These are phyloP conservation scores for Penicillium daleae DNA, from an alignment of 495 filamentous ascomycete genomes.

Conservation along the genomic window DNA sequence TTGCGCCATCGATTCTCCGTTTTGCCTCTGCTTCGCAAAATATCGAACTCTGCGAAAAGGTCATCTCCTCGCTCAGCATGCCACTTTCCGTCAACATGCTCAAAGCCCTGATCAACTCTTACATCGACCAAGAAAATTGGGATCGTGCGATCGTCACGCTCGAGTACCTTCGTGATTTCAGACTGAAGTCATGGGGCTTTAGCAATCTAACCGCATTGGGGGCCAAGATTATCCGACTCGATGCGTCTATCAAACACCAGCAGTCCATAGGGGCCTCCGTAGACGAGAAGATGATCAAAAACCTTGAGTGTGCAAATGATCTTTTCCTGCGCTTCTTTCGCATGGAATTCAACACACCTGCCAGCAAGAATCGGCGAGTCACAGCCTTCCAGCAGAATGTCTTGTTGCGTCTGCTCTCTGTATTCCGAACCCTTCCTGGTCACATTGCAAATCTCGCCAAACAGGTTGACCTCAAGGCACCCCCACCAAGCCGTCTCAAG, in stretches of 20 bases:
- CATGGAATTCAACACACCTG: constrained; percentile 37
- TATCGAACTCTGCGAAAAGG: constrained; percentile 43
- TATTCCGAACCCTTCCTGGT: constrained; percentile 37
- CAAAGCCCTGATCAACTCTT: constrained; percentile 53
- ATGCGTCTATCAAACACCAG: constrained; percentile 29
- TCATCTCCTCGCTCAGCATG: constrained; percentile 40
- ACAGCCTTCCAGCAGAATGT: constrained; percentile 34
- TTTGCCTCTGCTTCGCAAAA: constrained; percentile 60
- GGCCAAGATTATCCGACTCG: constrained; percentile 45
- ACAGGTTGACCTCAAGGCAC: constrained; percentile 17
- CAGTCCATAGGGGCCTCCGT: background rate
- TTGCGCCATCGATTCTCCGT: constrained; percentile 61
- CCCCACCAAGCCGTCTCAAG: constrained; percentile 15
- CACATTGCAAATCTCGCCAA: constrained; percentile 25
- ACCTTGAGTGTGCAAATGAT: constrained; percentile 33
- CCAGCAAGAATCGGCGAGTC: constrained; percentile 20
- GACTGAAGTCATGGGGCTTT: constrained; percentile 51
- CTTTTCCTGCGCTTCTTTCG: constrained; percentile 38
- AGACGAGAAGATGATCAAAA: constrained; percentile 14
- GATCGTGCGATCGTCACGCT: constrained; percentile 48
- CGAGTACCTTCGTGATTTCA: constrained; percentile 43
- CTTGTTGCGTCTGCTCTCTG: constrained; percentile 30
- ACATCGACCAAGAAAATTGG: constrained; percentile 54
- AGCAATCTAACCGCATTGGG: constrained; percentile 49
- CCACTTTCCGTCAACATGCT: constrained; percentile 51